Percentiles rank a stretch among this genome's conserved stretches.
Evolutionary conservation across 2,329 filamentous ascomycete species (phyloP).

Genomic region (Beauveria bassiana): DNA sequence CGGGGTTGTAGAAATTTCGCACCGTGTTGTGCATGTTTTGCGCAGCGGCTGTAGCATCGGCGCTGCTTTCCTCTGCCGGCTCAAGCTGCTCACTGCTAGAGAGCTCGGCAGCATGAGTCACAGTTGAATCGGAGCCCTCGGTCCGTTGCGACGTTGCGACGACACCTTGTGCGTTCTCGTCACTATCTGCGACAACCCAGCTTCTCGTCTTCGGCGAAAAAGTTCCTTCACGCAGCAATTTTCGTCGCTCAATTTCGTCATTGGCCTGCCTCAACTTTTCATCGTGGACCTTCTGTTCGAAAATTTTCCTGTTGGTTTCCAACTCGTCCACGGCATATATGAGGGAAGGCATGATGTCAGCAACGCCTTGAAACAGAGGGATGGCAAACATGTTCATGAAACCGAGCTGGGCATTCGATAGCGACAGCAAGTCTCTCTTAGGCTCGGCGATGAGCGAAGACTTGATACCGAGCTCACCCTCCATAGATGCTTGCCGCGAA

Average conservation of each 20-base stretch:
- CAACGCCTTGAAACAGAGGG: conserved; percentile 81
- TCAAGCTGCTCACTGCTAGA: neutral
- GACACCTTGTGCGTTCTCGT: neutral
- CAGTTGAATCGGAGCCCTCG: conserved; percentile 8
- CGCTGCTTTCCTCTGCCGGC: neutral
- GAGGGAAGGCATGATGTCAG: conserved; percentile 79
- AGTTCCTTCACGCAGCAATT: conserved; percentile 31
- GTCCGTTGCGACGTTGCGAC: neutral
- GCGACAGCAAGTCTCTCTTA: conserved; percentile 72
- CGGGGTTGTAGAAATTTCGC: conserved; percentile 15
- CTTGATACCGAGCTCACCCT: conserved; percentile 76
- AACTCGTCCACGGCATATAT: conserved; percentile 78
- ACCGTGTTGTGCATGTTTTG: conserved; percentile 1
- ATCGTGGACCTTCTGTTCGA: conserved; percentile 59
- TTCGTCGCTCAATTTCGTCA: conserved; percentile 31
- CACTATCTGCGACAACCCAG: conserved; percentile 24
- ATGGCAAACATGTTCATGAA: conserved; percentile 97
- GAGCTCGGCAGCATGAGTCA: neutral
- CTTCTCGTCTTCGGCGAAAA: conserved; percentile 39
- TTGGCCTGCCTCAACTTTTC: conserved; percentile 43
- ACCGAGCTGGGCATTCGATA: conserved; percentile 81
- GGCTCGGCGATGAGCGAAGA: conserved; percentile 82
- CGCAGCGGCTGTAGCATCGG: neutral
- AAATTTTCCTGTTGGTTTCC: conserved; percentile 64
- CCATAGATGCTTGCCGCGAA: conserved; percentile 85